Evolutionary conservation across 169 alveolate species (phyloP), one percentile per base, ranked within the genome.

Genomic region (Plasmodium reichenowi): DNA sequence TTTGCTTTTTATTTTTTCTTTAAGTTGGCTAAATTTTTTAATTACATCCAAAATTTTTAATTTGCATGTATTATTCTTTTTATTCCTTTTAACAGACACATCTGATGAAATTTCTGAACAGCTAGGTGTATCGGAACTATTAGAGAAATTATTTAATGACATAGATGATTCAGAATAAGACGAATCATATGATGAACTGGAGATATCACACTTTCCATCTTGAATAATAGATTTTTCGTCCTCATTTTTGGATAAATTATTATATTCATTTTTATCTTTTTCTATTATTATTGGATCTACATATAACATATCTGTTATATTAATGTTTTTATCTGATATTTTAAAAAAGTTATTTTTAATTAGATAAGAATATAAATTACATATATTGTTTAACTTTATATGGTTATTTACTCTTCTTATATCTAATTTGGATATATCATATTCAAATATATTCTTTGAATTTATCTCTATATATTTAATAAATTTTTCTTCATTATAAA

Each of bases 381-480:
- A 62, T n/a, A 75, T 75, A 54, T 75, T 47, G 12, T 43, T 22
- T 63, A 75, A 20, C 48, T n/a, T 75, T 71, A 75, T 75, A 63
- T 75, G 75, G 62, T 75, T 75, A 56, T 75, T 75, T 38, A 75
- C 88, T 63, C 22, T 75, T 56, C 38, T 60, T 15, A 75, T 56
- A 75, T 75, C 88, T 48, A 75, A 63, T 54, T 20, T 48, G 0
- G 68, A 62, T 47, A 75, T 1, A 60, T 62, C 88, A 6, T 20
- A 38, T 13, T 75, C 88, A 54, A 62, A 75, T 17, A 75, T 63
- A 63, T 75, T 75, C 20, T n/a, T 63, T 9, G 17, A 4, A 63
- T 75, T 75, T n/a, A 63, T 52, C 47, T 75, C 67, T 20, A 75
- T 17, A 48, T 62, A 75, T 63, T 75, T 73, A 62, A 63, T 47